phyloP scores from a whole-genome alignment of 2,329 filamentous ascomycete genomes.

The Trichoderma pleuroti region DNA sequence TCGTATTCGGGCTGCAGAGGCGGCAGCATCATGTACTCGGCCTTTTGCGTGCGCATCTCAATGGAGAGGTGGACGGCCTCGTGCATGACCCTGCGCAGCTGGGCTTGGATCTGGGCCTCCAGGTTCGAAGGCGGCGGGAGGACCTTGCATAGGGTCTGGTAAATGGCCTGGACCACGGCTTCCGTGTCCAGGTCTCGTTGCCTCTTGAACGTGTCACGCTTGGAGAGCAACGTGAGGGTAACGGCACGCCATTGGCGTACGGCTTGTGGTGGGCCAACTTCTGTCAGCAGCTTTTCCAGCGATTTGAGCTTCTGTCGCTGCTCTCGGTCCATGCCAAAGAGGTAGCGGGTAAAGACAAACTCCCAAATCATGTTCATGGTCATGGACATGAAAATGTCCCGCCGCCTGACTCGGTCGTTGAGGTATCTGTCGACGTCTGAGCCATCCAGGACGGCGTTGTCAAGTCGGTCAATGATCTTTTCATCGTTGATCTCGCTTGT shows the following conservation, averaged over 20 bases:
- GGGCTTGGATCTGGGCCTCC: constrained; percentile 75
- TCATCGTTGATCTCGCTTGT: constrained; percentile 85
- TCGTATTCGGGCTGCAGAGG: constrained; percentile 94
- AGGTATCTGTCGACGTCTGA: constrained; percentile 89
- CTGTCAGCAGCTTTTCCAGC: constrained; percentile 84
- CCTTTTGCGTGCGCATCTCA: constrained; percentile 95
- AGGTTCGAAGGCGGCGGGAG: constrained; percentile 81
- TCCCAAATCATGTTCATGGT: constrained; percentile 99
- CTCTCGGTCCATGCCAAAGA: constrained; percentile 98
- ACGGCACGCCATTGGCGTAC: constrained; percentile 97
- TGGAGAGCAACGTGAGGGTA: constrained; percentile 83
- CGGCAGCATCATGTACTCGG: constrained; percentile 98
- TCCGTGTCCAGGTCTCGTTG: constrained; percentile 90
- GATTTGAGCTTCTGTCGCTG: constrained; percentile 96
- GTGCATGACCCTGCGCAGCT: constrained; percentile 81
- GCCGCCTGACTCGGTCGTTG: constrained; percentile 77
- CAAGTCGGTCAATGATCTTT: constrained; percentile 88
- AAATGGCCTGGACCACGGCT: constrained; percentile 83
- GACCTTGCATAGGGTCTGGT: constrained; percentile 76
- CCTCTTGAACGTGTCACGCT: constrained; percentile 71
- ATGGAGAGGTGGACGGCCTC: constrained; percentile 87
- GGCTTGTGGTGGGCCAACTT: constrained; percentile 83
- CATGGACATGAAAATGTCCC: constrained; percentile 97
- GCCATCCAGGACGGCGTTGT: constrained; percentile 91
- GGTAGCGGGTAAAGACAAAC: constrained; percentile 94